Conservation (phyloP, 371 early-diverging fungal species). For the Coemansia sp. region DNA sequence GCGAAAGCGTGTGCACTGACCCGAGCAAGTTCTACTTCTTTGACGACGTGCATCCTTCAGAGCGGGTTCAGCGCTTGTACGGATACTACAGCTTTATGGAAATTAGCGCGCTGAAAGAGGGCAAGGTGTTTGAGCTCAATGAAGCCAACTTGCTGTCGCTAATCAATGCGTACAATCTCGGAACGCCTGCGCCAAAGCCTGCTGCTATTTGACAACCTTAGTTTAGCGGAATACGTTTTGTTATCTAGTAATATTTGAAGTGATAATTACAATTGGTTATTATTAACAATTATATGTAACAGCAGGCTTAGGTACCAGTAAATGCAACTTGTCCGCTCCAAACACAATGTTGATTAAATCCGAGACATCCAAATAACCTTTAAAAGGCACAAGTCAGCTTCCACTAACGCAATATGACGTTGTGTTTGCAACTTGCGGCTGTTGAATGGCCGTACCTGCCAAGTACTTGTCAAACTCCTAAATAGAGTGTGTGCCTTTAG, state of each 20-base stretch:
- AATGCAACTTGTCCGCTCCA: neutral
- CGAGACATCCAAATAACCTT: too few relatives aligned
- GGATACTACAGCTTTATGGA: conserved; percentile 27
- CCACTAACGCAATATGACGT: conserved; percentile 23
- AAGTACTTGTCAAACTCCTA: conserved; percentile 19
- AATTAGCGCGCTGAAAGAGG: conserved; percentile 7
- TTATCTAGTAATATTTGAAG: neutral
- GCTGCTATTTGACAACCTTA: conserved; percentile 5
- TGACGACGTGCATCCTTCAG: conserved; percentile 26
- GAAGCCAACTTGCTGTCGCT: conserved; percentile 20
- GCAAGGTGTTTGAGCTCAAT: conserved; percentile 1
- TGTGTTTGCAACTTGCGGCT: conserved; percentile 19
- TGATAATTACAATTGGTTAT: neutral
- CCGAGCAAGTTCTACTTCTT: conserved; percentile 29
- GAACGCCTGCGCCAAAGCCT: conserved; percentile 25
- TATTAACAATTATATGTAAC: neutral
- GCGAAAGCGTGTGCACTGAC: conserved; percentile 12
- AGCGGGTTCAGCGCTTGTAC: conserved; percentile 30
- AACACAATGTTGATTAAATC: too few relatives aligned
- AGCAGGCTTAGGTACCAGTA: neutral
- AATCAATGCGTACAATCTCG: conserved; percentile 24
- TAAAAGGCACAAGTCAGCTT: neutral
- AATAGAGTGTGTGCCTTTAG: neutral
- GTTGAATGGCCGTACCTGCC: conserved; percentile 12
- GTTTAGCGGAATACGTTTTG: neutral